Evolutionary conservation across 179 eudicot species (phyloP).

Genomic region (Camellia oleifera): DNA sequence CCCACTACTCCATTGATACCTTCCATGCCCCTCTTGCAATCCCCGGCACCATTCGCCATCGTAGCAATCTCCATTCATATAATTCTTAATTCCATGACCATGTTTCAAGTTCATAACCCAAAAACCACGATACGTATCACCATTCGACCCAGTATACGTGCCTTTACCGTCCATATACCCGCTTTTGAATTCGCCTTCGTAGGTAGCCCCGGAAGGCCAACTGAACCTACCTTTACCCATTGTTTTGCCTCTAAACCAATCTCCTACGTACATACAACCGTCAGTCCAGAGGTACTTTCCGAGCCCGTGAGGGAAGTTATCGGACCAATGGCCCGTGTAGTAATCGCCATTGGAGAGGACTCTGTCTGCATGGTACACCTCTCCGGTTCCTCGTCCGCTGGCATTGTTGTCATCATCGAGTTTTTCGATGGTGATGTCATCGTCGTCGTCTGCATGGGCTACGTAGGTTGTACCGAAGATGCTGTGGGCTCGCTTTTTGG

Average conservation of each 20-base stretch:
- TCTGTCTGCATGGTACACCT: constrained; percentile 48
- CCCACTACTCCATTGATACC: constrained; percentile 76
- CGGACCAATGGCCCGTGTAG: constrained; percentile 71
- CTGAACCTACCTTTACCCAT: constrained; percentile 72
- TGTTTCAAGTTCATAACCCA: constrained; percentile 86
- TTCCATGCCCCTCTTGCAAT: constrained; percentile 70
- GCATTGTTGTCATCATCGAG: constrained; percentile 18
- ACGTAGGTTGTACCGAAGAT: constrained; percentile 67
- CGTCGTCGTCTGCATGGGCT: constrained; percentile 62
- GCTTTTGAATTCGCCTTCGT: constrained; percentile 77
- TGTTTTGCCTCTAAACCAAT: constrained; percentile 71
- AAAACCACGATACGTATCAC: constrained; percentile 57
- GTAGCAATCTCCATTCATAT: constrained; percentile 60
- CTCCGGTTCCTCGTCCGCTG: constrained; percentile 25
- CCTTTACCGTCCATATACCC: constrained; percentile 92
- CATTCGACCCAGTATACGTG: constrained; percentile 46
- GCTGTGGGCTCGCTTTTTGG: constrained; percentile 67
- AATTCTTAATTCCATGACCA: constrained; percentile 58
- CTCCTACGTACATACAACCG: constrained; percentile 89
- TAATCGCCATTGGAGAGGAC: constrained; percentile 73
- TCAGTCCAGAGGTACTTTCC: constrained; percentile 85
- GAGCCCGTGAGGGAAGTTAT: constrained; percentile 65
- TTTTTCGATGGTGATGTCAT: constrained; percentile 10
- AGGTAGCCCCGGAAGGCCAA: constrained; percentile 90
- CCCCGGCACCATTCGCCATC: constrained; percentile 87